Evolutionary conservation across 1,139 yeast species (phyloP).

Genomic region (Taiozyma sp.): DNA sequence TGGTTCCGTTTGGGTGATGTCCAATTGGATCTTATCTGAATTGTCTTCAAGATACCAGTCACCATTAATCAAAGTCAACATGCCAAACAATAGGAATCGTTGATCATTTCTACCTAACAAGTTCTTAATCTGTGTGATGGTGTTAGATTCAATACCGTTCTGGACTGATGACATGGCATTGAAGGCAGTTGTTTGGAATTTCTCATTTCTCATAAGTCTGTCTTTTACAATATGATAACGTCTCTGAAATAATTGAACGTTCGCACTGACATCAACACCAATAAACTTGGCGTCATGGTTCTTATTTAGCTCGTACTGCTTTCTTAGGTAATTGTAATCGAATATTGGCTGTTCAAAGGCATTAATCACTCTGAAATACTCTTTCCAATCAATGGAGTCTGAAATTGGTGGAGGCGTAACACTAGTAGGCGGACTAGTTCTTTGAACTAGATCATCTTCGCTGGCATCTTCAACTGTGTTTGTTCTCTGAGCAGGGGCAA

Average conservation of each 20-base stretch:
- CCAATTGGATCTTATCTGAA: constrained; percentile 64
- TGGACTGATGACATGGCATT: constrained; percentile 30
- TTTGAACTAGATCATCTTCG: constrained; percentile 14
- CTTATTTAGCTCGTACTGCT: constrained; percentile 47
- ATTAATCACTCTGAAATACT: constrained; percentile 63
- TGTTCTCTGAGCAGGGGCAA: constrained; percentile 25
- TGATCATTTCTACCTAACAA: constrained; percentile 80
- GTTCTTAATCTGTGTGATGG: constrained; percentile 76
- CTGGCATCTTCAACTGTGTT: constrained; percentile 32
- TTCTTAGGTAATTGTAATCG: constrained; percentile 58
- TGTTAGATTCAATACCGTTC: constrained; percentile 31
- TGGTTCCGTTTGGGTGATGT: constrained; percentile 60
- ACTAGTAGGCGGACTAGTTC: constrained; percentile 22
- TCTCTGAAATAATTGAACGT: constrained; percentile 35
- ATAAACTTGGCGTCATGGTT: constrained; percentile 14
- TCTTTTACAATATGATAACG: constrained; percentile 64
- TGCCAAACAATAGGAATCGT: constrained; percentile 74
- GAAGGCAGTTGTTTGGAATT: constrained; percentile 38
- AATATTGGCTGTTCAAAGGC: constrained; percentile 65
- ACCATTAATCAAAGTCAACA: constrained; percentile 63
- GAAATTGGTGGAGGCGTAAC: constrained; percentile 22
- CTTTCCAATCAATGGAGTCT: constrained; percentile 53
- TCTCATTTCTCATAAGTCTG: constrained; percentile 70
- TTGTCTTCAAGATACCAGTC: constrained; percentile 76
- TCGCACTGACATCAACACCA: constrained; percentile 28